Evolutionary conservation across 208 protist species (phyloP), one percentile per base, ranked within the genome.

Genomic region (Novymonas esmeraldas): DNA sequence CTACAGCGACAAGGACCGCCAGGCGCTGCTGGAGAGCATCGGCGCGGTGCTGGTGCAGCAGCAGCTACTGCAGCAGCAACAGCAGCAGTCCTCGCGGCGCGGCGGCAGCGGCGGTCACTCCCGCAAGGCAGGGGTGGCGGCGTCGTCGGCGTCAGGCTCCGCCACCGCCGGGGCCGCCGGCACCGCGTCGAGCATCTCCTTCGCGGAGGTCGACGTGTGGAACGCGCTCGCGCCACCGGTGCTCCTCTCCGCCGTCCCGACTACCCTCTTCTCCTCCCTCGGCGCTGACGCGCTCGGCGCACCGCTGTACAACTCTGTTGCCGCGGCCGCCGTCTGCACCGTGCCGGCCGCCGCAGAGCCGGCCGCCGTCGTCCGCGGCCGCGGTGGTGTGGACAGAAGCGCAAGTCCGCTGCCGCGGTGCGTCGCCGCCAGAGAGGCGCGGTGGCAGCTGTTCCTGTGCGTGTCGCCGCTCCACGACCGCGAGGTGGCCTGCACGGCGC

Each of bases 221-320:
- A 59, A 61, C 24, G 79, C 82, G 9, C 61, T 95, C n/a, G 55
- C 89, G 36, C 89, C 89, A 39, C 89, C 89, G 24, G 73, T 95
- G 56, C 51, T 95, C 54, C 73, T 95, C 26, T 52, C 81, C 14
- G 28, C 31, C 14, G 42, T 90, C 14, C 84, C 84, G 3, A 31
- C 62, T 0, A 62, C 78, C 31, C 58, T 92, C 46, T 69, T 86
- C 44, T 74, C 76, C n/a, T 64, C 64, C 3, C 18, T 77, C 24
- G 61, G 62, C 2, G 71, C 81, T 2, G 73, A 81, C 28, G 57
- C 65, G 36, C 72, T 95, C n/a, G 78, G 77, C n/a, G 82, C 86
- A 13, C 84, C 89, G 41, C 69, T 70, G 14, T 78, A 82, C 58
- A 95, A 95, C 72, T 80, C 78, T 57, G 86, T 95, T 22, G 73